These are phyloP conservation scores for Termitomyces sp. DNA, from an alignment of 768 basidiomycete genomes.

Conservation along the genomic window DNA sequence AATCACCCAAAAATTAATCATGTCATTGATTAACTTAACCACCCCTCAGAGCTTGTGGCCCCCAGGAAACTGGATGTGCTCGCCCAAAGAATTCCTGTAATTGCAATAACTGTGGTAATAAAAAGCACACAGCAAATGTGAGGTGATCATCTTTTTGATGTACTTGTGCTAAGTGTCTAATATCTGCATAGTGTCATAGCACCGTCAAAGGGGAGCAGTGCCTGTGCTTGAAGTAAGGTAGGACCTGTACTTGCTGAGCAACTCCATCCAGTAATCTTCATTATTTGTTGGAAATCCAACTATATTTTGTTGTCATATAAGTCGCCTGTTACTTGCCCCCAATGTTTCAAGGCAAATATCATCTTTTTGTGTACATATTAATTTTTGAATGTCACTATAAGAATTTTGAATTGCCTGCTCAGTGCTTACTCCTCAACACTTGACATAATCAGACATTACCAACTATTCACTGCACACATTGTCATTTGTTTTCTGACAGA, in stretches of 20 bases:
- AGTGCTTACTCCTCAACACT: too few relatives aligned
- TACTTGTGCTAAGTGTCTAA: neutral
- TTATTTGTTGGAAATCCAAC: neutral
- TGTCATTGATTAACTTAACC: neutral
- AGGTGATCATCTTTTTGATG: neutral
- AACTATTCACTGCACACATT: too few relatives aligned
- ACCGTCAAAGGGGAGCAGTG: conserved; percentile 19
- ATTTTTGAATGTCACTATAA: too few relatives aligned
- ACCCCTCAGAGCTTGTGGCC: conserved; percentile 29
- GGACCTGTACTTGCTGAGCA: conserved; percentile 27
- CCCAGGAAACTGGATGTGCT: conserved; percentile 30
- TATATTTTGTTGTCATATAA: too few relatives aligned
- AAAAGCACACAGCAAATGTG: conserved; percentile 31
- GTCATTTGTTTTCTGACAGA: too few relatives aligned
- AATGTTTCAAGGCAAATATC: too few relatives aligned
- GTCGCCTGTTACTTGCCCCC: too few relatives aligned
- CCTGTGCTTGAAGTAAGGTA: conserved; percentile 24
- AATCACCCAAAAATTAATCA: neutral
- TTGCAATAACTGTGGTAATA: conserved; percentile 32
- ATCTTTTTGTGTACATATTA: too few relatives aligned
- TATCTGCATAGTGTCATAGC: conserved; percentile 26
- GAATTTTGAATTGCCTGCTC: too few relatives aligned
- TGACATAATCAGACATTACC: too few relatives aligned
- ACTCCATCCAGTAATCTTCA: too few relatives aligned
- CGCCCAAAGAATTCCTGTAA: conserved; percentile 31